Evolutionary conservation across 164 flowering plant species (phyloP), one percentile per base, ranked within the genome.

Genomic region (Platanus orientalis): DNA sequence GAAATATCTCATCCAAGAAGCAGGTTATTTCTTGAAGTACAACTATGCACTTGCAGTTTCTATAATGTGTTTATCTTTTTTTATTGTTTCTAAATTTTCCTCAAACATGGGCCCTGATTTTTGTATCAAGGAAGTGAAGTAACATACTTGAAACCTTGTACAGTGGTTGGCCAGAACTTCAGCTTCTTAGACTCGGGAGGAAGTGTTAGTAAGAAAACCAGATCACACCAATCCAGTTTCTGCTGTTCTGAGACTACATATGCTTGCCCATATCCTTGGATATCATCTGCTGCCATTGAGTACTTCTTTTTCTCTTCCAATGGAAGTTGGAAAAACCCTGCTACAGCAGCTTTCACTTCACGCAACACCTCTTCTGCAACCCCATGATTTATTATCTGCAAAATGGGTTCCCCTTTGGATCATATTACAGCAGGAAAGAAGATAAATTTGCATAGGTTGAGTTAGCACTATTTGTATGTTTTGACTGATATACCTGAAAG

Each of bases 221-320:
- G 24, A 45, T 69, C 74, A 39, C 44, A 25, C 67, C 67, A 71
- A 32, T 64, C 68, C 40, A 74, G 60, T 62, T 73, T 71, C 52
- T 71, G 73, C 39, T 66, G 44, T 27, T 68, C 65, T 9, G 73
- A 62, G 32, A 59, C 57, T 21, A 68, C 69, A 62, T 54, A 58
- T 42, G 59, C 63, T 53, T 71, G 73, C 2, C 75, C 73, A 49
- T 75, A 69, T 62, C 73, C 75, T 49, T 69, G n/a, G 70, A 73
- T 14, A 39, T 73, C 77, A 55, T 69, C 59, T 23, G 54, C 39
- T 44, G 67, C 53, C 75, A 65, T 65, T 42, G 64, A 7, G 49
- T 68, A 47, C 24, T 61, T 54, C 39, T 64, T 65, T 50, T 69
- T 76, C 57, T 65, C 73, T 19, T 61, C 67, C 13, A 68, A 57